A percentile compares a stretch with the other conserved stretches of the same genome.
Evolutionary conservation across 371 early-diverging fungal species (phyloP).

Genomic region (Apophysomyces variabilis): DNA sequence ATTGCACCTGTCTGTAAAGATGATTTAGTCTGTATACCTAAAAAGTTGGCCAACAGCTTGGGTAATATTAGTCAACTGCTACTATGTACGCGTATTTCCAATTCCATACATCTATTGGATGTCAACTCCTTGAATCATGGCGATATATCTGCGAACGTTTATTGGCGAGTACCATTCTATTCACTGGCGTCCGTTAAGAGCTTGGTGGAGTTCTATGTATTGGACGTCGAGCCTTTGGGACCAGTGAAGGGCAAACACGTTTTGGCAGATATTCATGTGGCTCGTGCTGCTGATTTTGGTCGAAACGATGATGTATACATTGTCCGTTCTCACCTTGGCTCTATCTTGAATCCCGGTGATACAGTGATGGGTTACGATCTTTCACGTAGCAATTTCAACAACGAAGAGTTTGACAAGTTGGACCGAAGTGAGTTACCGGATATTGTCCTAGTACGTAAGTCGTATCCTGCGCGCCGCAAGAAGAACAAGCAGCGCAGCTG

Average conservation of each 20-base stretch:
- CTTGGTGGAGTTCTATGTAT: slow-evolving; percentile 90
- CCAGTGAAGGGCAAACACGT: slow-evolving; percentile 76
- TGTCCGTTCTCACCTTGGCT: slow-evolving; percentile 93
- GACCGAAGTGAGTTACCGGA: slow-evolving; percentile 76
- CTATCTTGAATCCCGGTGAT: slow-evolving; percentile 90
- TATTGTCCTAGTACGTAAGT: slow-evolving; percentile 89
- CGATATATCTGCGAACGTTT: slow-evolving; percentile 77
- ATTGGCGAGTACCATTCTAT: slow-evolving; percentile 85
- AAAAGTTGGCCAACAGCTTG: slow-evolving; percentile 81
- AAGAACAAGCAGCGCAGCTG: slow-evolving; percentile 87
- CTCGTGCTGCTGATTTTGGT: slow-evolving; percentile 81
- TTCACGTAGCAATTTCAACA: slow-evolving; percentile 89
- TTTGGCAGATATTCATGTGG: slow-evolving; percentile 81
- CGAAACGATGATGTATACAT: slow-evolving; percentile 83
- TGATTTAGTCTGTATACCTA: slow-evolving; percentile 93
- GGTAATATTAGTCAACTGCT: slow-evolving; percentile 87
- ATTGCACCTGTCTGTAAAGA: slow-evolving; percentile 98
- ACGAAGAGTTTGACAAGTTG: slow-evolving; percentile 76
- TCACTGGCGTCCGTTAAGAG: slow-evolving; percentile 77
- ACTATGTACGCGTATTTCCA: slow-evolving; percentile 86
- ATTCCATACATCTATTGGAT: slow-evolving; percentile 85
- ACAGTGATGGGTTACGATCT: slow-evolving; percentile 93
- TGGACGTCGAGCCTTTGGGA: slow-evolving; percentile 89
- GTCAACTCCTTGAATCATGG: slow-evolving; percentile 75
- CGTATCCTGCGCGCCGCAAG: slow-evolving; percentile 88